Conservation (phyloP, 2,329 filamentous ascomycete species). For the Diaporthe citriasiana region DNA sequence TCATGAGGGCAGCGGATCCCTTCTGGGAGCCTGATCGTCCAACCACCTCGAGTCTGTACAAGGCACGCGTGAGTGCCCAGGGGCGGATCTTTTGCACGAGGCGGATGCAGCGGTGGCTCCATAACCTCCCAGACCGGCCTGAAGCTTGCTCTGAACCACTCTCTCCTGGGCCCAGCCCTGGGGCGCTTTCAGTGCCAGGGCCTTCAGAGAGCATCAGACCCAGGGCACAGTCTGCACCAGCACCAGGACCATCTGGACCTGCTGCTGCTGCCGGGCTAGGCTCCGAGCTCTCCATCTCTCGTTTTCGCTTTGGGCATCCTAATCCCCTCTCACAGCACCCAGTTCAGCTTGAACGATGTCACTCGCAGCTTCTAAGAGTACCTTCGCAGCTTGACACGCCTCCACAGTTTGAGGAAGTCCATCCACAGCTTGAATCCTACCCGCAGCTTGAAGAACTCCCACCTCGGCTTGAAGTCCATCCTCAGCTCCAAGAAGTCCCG, state of each 20-base stretch:
- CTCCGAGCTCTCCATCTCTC: background rate
- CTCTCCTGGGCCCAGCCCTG: background rate
- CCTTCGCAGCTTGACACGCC: background rate
- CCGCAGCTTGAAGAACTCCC: background rate
- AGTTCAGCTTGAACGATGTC: constrained; percentile 1
- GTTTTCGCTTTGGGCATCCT: constrained; percentile 18
- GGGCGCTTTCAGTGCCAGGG: background rate
- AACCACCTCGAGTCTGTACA: constrained; percentile 31
- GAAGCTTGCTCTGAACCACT: background rate
- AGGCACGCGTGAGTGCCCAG: background rate
- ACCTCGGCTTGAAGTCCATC: background rate
- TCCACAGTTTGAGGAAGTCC: background rate
- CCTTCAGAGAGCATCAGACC: background rate
- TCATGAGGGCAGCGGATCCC: constrained; percentile 15
- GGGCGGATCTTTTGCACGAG: constrained; percentile 14
- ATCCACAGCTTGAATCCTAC: background rate
- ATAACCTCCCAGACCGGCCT: constrained; percentile 15
- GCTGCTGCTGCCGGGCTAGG: background rate
- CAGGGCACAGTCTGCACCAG: constrained; percentile 32
- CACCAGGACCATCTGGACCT: background rate
- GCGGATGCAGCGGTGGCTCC: constrained; percentile 33
- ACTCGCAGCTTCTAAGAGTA: background rate
- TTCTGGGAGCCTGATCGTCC: constrained; percentile 24
- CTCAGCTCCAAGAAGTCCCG: background rate
- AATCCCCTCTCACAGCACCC: constrained; percentile 41